phyloP scores from a whole-genome alignment of 2,329 filamentous ascomycete species.

The Pseudogymnoascus sp. region DNA sequence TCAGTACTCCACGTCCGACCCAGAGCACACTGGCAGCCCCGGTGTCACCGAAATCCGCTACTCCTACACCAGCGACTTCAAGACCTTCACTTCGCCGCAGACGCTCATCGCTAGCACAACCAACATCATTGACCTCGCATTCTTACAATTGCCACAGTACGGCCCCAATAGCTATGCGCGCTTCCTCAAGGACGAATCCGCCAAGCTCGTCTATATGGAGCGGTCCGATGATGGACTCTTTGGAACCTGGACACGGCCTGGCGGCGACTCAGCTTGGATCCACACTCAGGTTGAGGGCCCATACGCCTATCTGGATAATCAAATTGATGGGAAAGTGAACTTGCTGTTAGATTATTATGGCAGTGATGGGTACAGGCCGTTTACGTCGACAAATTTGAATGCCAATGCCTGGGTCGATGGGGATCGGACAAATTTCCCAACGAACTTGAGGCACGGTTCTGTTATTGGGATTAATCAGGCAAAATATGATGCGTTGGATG shows the following conservation, averaged over 20 bases:
- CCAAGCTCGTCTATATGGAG: conserved; percentile 44
- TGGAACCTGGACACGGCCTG: conserved; percentile 42
- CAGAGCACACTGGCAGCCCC: conserved; percentile 39
- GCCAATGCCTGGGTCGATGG: conserved; percentile 40
- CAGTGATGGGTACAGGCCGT: conserved; percentile 41
- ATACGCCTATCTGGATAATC: conserved; percentile 38
- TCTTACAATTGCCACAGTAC: conserved; percentile 34
- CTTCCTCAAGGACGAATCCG: conserved; percentile 47
- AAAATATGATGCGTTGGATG: conserved; percentile 34
- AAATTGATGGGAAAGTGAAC: conserved; percentile 33
- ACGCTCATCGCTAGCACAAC: conserved; percentile 42
- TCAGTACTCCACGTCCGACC: conserved; percentile 40
- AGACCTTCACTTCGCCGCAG: conserved; percentile 40
- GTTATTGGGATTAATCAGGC: conserved; percentile 40
- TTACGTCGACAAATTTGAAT: conserved; percentile 36
- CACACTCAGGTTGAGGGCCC: conserved; percentile 37
- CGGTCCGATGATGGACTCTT: conserved; percentile 40
- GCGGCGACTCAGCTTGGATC: conserved; percentile 36
- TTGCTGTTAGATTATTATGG: conserved; percentile 43
- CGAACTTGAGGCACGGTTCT: conserved; percentile 42
- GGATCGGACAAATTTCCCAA: conserved; percentile 35
- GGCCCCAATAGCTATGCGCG: conserved; percentile 38
- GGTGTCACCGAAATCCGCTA: conserved; percentile 41
- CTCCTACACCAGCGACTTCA: conserved; percentile 47
- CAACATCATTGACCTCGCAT: conserved; percentile 48